Percentiles rank a stretch among this genome's conserved stretches.
phyloP scores from a whole-genome alignment of 1,139 yeast genomes.

The Taphrina sp. region DNA sequence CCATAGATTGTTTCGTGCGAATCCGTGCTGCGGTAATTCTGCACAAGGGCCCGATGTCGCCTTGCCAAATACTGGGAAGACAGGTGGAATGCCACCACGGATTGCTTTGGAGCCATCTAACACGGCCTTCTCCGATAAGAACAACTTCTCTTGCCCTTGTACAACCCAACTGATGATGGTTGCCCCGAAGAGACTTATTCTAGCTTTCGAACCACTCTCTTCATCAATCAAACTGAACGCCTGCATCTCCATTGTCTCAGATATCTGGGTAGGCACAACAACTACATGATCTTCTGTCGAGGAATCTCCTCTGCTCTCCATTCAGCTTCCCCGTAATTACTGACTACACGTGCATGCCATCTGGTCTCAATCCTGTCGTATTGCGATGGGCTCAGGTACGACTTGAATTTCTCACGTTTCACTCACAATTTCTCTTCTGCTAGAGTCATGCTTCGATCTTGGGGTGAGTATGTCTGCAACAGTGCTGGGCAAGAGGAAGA shows the following conservation, averaged over 20 bases:
- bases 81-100: constrained; percentile 90
- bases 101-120: constrained; percentile 90
- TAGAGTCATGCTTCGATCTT: no score
- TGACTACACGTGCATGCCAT: no score
- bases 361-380: no score
- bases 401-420: no score
- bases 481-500: no score
- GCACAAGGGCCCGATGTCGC: constrained; percentile 50
- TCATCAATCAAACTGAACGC: constrained; percentile 21
- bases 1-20: constrained; percentile 71
- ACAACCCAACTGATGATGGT: constrained; percentile 79
- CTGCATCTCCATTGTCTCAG: constrained; percentile 26
- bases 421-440: no score
- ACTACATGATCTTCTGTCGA: no score
- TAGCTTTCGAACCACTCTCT: constrained; percentile 53
- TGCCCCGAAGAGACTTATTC: constrained; percentile 82
- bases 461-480: no score
- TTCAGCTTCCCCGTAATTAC: no score
- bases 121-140: constrained; percentile 69
- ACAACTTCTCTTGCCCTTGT: constrained; percentile 67
- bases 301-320: no score
- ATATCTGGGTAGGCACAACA: no score
- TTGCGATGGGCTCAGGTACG: no score
- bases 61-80: constrained; percentile 67
- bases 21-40: constrained; percentile 90